Evolutionary conservation across 805 yeast genomes (phyloP).

Genomic region (Metschnikowia picachoensis): DNA sequence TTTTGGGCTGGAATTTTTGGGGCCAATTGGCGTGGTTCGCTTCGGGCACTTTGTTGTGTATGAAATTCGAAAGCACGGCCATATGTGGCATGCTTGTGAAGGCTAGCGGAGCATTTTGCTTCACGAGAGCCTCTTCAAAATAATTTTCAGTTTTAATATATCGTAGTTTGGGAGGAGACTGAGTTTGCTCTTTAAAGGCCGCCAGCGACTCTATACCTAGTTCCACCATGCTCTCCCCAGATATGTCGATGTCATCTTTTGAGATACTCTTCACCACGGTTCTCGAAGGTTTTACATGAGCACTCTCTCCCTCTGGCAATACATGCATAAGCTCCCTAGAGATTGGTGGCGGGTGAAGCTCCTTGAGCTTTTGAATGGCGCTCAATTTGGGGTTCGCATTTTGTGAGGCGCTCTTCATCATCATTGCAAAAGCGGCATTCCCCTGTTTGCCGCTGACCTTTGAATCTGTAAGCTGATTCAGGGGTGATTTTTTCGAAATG

Average conservation of each 20-base stretch:
- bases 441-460: constrained; percentile 11
- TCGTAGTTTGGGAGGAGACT: background rate
- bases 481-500: constrained; percentile 16
- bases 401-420: constrained; percentile 34
- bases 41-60: background rate
- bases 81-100: constrained; percentile 7
- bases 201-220: background rate
- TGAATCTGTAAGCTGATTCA: background rate
- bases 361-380: constrained; percentile 29
- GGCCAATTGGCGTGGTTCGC: constrained; percentile 23
- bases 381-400: constrained; percentile 24
- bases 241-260: background rate
- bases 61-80: constrained; percentile 10
- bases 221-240: background rate
- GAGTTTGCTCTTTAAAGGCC: background rate
- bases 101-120: constrained; percentile 10
- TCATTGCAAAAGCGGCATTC: constrained; percentile 32
- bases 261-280: constrained; percentile 9
- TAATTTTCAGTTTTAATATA: background rate
- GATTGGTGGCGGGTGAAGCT: constrained; percentile 30
- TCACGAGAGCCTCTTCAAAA: background rate
- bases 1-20: constrained; percentile 37
- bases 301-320: background rate
- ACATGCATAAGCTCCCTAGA: constrained; percentile 33
- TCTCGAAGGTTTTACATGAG: background rate